Percentiles rank a stretch among this genome's conserved stretches.
phyloP scores from a whole-genome alignment of 306 rosid species.

The Begonia masoniana region DNA sequence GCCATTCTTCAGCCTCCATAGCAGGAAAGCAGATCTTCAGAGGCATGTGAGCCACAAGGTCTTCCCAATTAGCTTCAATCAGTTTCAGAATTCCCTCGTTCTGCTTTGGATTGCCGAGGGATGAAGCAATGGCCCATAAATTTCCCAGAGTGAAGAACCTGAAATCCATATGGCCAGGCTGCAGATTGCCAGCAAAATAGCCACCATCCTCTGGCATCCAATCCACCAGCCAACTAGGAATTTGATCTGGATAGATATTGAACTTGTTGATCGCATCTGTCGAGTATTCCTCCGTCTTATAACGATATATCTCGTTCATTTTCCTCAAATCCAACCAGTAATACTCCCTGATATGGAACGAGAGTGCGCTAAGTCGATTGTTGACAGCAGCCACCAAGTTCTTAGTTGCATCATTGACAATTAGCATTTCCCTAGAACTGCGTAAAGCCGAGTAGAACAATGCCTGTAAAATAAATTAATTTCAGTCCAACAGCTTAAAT shows the following conservation, averaged over 20 bases:
- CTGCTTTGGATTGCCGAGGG: conserved; percentile 61
- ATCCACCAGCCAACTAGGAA: conserved; percentile 87
- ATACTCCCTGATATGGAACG: conserved; percentile 80
- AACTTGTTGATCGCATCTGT: conserved; percentile 83
- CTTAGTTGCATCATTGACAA: conserved; percentile 61
- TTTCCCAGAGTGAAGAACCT: conserved; percentile 88
- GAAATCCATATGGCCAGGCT: conserved; percentile 96
- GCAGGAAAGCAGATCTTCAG: conserved; percentile 90
- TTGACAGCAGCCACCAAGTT: conserved; percentile 63
- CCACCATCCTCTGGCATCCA: conserved; percentile 92
- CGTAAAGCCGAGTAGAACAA: conserved; percentile 80
- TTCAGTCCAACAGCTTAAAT: neutral
- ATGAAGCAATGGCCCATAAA: conserved; percentile 80
- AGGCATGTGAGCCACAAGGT: conserved; percentile 73
- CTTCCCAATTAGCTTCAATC: conserved; percentile 89
- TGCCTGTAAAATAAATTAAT: conserved; percentile 31
- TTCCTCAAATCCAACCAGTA: conserved; percentile 83
- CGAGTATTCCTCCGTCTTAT: conserved; percentile 87
- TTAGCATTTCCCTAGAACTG: conserved; percentile 72
- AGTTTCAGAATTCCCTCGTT: conserved; percentile 56
- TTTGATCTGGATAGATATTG: conserved; percentile 95
- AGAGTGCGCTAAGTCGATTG: conserved; percentile 82
- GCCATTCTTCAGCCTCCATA: conserved; percentile 79
- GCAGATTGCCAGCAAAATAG: conserved; percentile 81
- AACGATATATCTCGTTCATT: conserved; percentile 87